These are phyloP conservation scores for Capsella bursapastoris DNA, from an alignment of 345 rosid genomes.

Conservation along the genomic window DNA sequence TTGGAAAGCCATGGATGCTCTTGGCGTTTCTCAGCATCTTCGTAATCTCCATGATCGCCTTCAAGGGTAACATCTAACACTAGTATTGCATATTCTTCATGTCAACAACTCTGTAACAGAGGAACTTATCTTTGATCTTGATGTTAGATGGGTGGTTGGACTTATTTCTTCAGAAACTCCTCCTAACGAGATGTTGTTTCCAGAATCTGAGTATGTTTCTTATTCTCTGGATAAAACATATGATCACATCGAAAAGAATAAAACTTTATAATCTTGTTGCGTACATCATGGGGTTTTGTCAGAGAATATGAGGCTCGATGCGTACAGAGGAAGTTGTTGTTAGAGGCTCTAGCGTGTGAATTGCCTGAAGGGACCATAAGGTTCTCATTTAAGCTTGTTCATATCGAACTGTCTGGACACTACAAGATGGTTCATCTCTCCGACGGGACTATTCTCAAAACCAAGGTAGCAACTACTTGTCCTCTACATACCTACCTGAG, in stretches of 20 bases:
- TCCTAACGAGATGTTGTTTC: slow-evolving; percentile 34
- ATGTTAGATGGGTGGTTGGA: slow-evolving; percentile 46
- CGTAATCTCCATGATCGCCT: slow-evolving; percentile 52
- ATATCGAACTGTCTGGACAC: slow-evolving; percentile 61
- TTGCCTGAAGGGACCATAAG: slow-evolving; percentile 68
- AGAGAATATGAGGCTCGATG: slow-evolving; percentile 59
- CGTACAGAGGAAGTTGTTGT: slow-evolving; percentile 54
- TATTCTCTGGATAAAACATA: not conserved
- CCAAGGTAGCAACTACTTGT: slow-evolving; percentile 54
- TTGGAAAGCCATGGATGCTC: slow-evolving; percentile 75
- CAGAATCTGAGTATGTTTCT: slow-evolving; percentile 48
- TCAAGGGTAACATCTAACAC: slow-evolving; percentile 44
- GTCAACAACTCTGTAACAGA: not conserved
- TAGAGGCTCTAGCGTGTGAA: slow-evolving; percentile 60
- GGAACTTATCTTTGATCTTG: slow-evolving; percentile 1
- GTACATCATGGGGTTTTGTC: slow-evolving; percentile 34
- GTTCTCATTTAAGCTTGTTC: slow-evolving; percentile 68
- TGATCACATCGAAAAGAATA: too few species aligned
- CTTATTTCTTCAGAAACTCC: slow-evolving; percentile 34
- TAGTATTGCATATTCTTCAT: not conserved
- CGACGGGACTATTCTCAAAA: slow-evolving; percentile 59
- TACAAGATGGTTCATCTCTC: slow-evolving; percentile 62
- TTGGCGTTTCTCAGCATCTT: slow-evolving; percentile 58
- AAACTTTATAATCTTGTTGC: not conserved
- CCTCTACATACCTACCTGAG: not conserved